A percentile compares a stretch with the other conserved stretches of the same genome.
Conservation (phyloP, 352 stramenopile genomes). For the Phytophthora capsici region DNA sequence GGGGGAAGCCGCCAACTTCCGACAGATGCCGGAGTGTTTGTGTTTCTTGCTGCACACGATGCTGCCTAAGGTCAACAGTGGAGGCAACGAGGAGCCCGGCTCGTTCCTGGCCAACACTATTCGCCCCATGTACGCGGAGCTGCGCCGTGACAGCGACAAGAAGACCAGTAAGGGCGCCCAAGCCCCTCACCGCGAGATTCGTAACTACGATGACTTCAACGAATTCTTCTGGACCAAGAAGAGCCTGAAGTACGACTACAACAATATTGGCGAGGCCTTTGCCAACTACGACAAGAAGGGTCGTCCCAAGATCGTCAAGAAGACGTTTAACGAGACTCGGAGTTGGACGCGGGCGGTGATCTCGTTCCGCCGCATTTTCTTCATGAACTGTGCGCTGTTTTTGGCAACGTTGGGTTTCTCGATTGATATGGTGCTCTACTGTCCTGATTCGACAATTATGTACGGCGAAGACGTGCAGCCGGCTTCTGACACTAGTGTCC, state of each 20-base stretch:
- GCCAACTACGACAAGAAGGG: constrained; percentile 80
- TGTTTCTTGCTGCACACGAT: constrained; percentile 85
- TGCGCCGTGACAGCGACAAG: constrained; percentile 80
- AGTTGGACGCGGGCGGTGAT: constrained; percentile 76
- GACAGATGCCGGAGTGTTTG: constrained; percentile 79
- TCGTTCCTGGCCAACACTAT: constrained; percentile 73
- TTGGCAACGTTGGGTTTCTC: constrained; percentile 68
- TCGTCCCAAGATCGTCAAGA: constrained; percentile 80
- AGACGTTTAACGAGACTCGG: constrained; percentile 81
- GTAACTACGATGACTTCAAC: constrained; percentile 91
- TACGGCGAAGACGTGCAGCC: constrained; percentile 70
- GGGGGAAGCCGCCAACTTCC: constrained; percentile 86
- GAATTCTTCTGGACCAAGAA: constrained; percentile 91
- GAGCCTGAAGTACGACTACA: constrained; percentile 75
- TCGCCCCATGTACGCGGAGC: constrained; percentile 79
- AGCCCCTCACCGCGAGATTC: constrained; percentile 73
- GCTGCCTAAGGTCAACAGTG: constrained; percentile 59
- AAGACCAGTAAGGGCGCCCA: constrained; percentile 81
- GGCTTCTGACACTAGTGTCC: constrained; percentile 7
- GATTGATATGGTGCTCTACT: constrained; percentile 79
- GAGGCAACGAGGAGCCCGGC: constrained; percentile 62
- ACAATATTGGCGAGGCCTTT: constrained; percentile 72
- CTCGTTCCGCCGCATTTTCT: constrained; percentile 85
- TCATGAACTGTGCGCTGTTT: constrained; percentile 83
- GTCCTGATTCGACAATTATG: constrained; percentile 78